Conservation (phyloP, 1,284 basidiomycete species). For the Volvariella volvacea region DNA sequence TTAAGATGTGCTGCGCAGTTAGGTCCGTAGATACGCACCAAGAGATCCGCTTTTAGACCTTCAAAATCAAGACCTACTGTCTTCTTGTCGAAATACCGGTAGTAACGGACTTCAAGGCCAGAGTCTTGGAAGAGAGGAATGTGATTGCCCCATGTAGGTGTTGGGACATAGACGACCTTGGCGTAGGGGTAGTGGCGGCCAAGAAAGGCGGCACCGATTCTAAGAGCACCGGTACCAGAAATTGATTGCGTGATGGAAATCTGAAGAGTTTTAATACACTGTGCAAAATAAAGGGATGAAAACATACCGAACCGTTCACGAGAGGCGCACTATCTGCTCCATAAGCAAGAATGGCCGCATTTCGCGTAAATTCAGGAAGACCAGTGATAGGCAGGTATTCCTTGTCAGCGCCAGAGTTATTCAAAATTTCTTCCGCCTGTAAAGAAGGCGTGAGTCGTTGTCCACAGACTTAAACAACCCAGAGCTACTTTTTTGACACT, state of each 20-base stretch:
- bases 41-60: slow-evolving; percentile 84
- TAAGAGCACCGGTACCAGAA: slow-evolving; percentile 96
- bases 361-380: slow-evolving; percentile 81
- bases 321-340: slow-evolving; percentile 77
- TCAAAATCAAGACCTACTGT: slow-evolving; percentile 93
- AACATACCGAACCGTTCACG: slow-evolving; percentile 68
- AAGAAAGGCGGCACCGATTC: slow-evolving; percentile 94
- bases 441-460: slow-evolving; percentile 7
- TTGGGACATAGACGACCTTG: slow-evolving; percentile 91
- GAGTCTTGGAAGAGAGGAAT: slow-evolving; percentile 85
- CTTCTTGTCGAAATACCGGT: slow-evolving; percentile 93
- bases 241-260: slow-evolving; percentile 93
- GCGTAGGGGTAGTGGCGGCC: slow-evolving; percentile 84
- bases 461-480: slow-evolving; percentile 3
- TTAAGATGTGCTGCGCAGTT: neutral
- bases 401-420: slow-evolving; percentile 78
- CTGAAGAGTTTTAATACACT: slow-evolving; percentile 31
- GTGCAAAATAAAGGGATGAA: slow-evolving; percentile 6
- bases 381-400: slow-evolving; percentile 98
- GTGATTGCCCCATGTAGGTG: slow-evolving; percentile 98
- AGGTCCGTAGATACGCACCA: slow-evolving; percentile 36
- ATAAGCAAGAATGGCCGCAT: slow-evolving; percentile 90
- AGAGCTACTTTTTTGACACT: slow-evolving; percentile 78
- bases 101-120: slow-evolving; percentile 88
- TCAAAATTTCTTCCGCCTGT: slow-evolving; percentile 79